phyloP scores from a whole-genome alignment of 768 basidiomycete species.

The Stropharia rugosoannulata region DNA sequence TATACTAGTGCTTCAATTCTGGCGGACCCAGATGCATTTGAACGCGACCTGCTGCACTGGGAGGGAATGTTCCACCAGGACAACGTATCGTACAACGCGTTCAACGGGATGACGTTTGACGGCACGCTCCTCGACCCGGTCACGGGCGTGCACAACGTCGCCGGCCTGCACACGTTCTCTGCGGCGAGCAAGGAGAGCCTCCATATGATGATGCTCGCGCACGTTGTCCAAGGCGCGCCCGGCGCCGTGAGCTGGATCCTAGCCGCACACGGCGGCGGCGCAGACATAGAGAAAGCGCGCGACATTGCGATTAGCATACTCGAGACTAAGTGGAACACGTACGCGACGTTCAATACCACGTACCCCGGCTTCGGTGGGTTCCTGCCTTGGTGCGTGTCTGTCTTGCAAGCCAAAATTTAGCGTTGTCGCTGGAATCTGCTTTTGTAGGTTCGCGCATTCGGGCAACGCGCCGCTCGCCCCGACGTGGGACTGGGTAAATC shows the following conservation, averaged over 20 bases:
- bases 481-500: constrained; percentile 23
- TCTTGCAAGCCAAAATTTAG: background rate
- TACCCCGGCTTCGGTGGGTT: constrained; percentile 26
- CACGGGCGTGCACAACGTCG: constrained; percentile 17
- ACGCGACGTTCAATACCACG: constrained; percentile 18
- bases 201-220: constrained; percentile 22
- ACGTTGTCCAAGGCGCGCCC: constrained; percentile 18
- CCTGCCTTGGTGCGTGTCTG: constrained; percentile 18
- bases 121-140: constrained; percentile 18
- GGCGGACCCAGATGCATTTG: constrained; percentile 14
- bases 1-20: constrained; percentile 9
- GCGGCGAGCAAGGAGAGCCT: constrained; percentile 24
- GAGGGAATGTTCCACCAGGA: constrained; percentile 24
- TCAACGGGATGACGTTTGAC: constrained; percentile 25
- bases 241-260: constrained; percentile 21
- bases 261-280: constrained; percentile 12
- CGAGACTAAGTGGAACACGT: constrained; percentile 17
- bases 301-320: constrained; percentile 17
- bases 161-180: constrained; percentile 22
- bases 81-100: constrained; percentile 22
- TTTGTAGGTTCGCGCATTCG: constrained; percentile 16
- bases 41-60: constrained; percentile 19
- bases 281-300: constrained; percentile 16
- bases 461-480: constrained; percentile 16
- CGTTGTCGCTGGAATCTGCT: background rate